Percentiles rank a stretch among this genome's conserved stretches.
Conservation (phyloP, 352 stramenopile genomes). For the Globisporangium recalcitrans region DNA sequence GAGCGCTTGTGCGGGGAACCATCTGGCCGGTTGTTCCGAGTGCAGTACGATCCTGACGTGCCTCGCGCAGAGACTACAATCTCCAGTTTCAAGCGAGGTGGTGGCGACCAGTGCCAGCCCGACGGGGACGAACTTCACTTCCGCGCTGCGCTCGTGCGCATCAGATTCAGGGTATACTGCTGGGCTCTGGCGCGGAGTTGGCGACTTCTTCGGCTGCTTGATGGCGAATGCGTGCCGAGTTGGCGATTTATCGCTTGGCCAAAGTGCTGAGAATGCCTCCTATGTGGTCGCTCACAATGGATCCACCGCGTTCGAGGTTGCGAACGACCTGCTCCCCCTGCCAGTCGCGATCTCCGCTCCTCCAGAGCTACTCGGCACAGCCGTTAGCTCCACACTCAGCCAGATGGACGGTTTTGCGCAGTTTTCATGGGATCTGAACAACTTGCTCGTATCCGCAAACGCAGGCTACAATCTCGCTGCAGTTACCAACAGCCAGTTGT, state of each 20-base stretch:
- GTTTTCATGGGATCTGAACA: not conserved
- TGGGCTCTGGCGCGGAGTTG: not conserved
- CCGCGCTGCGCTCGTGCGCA: constrained; percentile 1
- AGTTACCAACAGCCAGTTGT: not conserved
- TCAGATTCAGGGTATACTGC: not conserved
- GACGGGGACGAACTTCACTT: constrained; percentile 8
- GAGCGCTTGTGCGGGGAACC: not conserved
- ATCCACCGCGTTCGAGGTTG: constrained; percentile 1
- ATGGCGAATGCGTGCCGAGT: constrained; percentile 10
- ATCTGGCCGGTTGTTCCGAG: not conserved
- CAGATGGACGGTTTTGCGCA: not conserved
- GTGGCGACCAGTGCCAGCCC: not conserved
- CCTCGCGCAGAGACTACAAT: not conserved
- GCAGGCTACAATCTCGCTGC: not conserved
- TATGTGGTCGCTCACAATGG: constrained; percentile 1
- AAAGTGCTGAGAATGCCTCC: constrained; percentile 1
- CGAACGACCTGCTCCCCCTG: not conserved
- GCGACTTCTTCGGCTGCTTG: constrained; percentile 12
- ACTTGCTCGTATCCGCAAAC: not conserved
- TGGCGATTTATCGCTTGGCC: not conserved
- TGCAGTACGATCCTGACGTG: constrained; percentile 4
- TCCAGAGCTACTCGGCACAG: not conserved
- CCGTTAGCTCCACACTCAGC: not conserved
- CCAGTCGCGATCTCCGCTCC: not conserved
- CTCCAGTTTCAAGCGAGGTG: not conserved